A percentile compares a stretch with the other conserved stretches of the same genome.
phyloP scores from a whole-genome alignment of 441 rosid genomes.

The Aquilaria agallochum region DNA sequence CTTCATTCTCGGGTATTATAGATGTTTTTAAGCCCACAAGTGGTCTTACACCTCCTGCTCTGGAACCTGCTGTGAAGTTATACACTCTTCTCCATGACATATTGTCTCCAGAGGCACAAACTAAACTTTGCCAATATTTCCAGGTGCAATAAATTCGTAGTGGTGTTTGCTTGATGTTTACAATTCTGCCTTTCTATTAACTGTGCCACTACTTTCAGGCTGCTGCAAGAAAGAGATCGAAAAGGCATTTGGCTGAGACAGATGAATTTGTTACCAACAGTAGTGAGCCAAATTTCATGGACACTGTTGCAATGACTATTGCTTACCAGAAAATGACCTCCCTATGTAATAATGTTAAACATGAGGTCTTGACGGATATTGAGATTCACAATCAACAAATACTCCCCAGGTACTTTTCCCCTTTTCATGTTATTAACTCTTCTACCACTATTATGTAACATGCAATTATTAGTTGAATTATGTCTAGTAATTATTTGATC shows the following conservation, averaged over 20 bases:
- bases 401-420: constrained; percentile 71
- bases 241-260: constrained; percentile 84
- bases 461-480: too few relatives aligned
- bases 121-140: constrained; percentile 78
- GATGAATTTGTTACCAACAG: constrained; percentile 79
- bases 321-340: constrained; percentile 93
- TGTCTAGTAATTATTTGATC: too few relatives aligned
- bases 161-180: constrained; percentile 2
- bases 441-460: too few relatives aligned
- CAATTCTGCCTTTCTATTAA: constrained; percentile 5
- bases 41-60: constrained; percentile 83
- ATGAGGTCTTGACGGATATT: constrained; percentile 83
- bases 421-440: not conserved
- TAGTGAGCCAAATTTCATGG: constrained; percentile 58
- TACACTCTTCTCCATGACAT: constrained; percentile 90
- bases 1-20: constrained; percentile 68
- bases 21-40: constrained; percentile 79
- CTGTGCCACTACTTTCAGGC: constrained; percentile 38
- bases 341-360: constrained; percentile 74
- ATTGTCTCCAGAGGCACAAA: constrained; percentile 93
- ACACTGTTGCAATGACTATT: constrained; percentile 64
- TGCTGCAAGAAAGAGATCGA: constrained; percentile 88
- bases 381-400: constrained; percentile 90
- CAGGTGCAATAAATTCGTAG: constrained; percentile 47
- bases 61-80: constrained; percentile 88